phyloP scores from a whole-genome alignment of 164 flowering plant genomes.

The Chimonanthus salicifolius region DNA sequence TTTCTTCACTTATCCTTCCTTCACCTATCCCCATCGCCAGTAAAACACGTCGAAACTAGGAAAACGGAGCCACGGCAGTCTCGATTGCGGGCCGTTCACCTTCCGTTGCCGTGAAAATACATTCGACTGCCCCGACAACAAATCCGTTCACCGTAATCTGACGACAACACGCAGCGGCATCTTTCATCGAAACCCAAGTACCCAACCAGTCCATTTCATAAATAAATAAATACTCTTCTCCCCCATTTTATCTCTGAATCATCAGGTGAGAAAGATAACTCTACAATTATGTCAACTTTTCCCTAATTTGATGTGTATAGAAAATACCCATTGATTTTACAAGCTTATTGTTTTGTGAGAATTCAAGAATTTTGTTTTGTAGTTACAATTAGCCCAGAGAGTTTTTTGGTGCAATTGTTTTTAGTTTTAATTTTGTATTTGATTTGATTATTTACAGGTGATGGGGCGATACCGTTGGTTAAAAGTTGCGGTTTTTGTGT shows the following conservation, averaged over 20 bases:
- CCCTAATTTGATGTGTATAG: neutral
- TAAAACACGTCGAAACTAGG: neutral
- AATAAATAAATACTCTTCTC: neutral
- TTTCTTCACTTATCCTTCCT: neutral
- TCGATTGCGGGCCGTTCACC: neutral
- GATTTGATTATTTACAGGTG: constrained; percentile 14
- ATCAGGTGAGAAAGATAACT: neutral
- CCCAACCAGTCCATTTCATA: neutral
- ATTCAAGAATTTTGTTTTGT: neutral
- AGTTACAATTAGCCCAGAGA: neutral
- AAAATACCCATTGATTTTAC: too few relatives aligned
- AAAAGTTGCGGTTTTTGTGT: constrained; percentile 26
- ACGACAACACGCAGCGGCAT: neutral
- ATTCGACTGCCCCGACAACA: neutral
- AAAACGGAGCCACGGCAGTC: neutral
- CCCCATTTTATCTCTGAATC: neutral
- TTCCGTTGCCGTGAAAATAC: neutral
- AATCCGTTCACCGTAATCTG: neutral
- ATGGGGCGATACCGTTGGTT: constrained; percentile 41
- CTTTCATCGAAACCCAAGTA: neutral
- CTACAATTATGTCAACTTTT: neutral
- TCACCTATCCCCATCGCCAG: neutral
- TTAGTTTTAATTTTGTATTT: neutral
- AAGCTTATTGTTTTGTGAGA: too few relatives aligned
- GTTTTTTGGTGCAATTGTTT: neutral